Evolutionary conservation across 371 early-diverging fungal species (phyloP).

Genomic region (Syncephalastrum contaminatum): DNA sequence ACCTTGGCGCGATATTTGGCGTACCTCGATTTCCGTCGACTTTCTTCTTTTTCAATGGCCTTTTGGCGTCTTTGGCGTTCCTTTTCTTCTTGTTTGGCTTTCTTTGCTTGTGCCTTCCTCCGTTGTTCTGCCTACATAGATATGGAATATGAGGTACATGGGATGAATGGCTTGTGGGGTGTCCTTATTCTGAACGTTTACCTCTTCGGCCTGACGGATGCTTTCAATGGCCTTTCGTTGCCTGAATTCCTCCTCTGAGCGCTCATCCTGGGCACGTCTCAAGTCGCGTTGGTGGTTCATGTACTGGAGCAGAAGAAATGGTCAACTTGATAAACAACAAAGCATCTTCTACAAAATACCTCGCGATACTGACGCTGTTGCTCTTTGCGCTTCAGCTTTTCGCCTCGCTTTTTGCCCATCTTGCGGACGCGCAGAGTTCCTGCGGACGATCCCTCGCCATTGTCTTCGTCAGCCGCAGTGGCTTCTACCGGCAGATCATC

Average conservation of each 20-base stretch:
- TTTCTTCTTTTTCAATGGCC: constrained; percentile 31
- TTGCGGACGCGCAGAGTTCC: constrained; percentile 32
- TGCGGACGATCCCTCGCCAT: constrained; percentile 45
- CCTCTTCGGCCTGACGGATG: constrained; percentile 34
- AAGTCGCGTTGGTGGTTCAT: constrained; percentile 38
- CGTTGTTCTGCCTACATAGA: constrained; percentile 22
- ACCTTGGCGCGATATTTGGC: constrained; percentile 30
- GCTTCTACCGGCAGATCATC: constrained; percentile 7
- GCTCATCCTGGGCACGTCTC: constrained; percentile 34
- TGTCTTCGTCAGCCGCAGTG: constrained; percentile 22
- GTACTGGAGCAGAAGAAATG: constrained; percentile 16
- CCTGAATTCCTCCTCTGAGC: constrained; percentile 31
- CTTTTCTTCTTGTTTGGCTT: constrained; percentile 31
- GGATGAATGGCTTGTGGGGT: neutral
- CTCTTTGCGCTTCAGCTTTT: constrained; percentile 52
- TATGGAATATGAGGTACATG: neutral
- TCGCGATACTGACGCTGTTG: constrained; percentile 56
- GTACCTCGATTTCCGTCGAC: constrained; percentile 23
- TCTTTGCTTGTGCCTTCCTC: constrained; percentile 30
- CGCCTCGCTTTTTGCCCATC: constrained; percentile 56
- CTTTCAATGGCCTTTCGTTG: constrained; percentile 35
- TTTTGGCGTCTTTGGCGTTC: constrained; percentile 27
- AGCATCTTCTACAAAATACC: constrained; percentile 15
- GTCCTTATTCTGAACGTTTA: neutral
- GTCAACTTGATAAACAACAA: neutral